Conservation (phyloP, 139 green algal species). For the Haematococcus sp. region DNA sequence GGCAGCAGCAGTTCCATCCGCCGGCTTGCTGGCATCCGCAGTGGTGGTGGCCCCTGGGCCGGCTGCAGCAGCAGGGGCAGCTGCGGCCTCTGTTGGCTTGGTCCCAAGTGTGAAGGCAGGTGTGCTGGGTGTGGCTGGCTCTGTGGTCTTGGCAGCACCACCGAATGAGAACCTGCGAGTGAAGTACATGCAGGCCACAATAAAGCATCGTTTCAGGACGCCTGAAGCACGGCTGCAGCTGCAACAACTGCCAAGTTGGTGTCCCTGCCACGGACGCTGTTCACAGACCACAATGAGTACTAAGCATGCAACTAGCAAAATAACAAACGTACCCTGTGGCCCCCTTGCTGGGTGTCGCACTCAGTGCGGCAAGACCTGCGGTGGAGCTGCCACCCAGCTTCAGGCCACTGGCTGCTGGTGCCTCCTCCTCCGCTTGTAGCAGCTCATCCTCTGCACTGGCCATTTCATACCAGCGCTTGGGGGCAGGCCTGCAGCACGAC, state of each 20-base stretch:
- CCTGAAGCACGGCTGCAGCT: not conserved
- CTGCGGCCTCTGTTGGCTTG: not conserved
- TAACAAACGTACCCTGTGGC: no score
- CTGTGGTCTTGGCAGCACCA: not conserved
- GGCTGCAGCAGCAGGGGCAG: conserved; percentile 6
- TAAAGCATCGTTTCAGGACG: no score
- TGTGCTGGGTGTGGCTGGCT: not conserved
- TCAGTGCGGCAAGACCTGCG: no score
- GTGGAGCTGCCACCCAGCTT: no score
- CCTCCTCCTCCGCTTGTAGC: no score
- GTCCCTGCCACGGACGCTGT: not conserved
- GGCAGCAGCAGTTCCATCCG: not conserved
- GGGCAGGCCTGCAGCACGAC: no score
- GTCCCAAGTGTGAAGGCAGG: conserved; percentile 1
- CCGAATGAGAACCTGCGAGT: conserved; percentile 5
- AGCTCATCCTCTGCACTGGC: no score
- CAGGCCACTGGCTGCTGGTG: no score
- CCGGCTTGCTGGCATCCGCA: not conserved
- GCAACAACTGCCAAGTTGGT: not conserved
- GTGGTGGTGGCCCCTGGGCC: not conserved
- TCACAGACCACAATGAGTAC: not conserved
- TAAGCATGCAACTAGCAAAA: no score
- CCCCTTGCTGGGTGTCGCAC: no score
- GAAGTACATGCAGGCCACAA: no score
- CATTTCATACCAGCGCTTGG: no score